Conservation (phyloP, 2,329 filamentous ascomycete species). For the Drechslerella coelobrocha region DNA sequence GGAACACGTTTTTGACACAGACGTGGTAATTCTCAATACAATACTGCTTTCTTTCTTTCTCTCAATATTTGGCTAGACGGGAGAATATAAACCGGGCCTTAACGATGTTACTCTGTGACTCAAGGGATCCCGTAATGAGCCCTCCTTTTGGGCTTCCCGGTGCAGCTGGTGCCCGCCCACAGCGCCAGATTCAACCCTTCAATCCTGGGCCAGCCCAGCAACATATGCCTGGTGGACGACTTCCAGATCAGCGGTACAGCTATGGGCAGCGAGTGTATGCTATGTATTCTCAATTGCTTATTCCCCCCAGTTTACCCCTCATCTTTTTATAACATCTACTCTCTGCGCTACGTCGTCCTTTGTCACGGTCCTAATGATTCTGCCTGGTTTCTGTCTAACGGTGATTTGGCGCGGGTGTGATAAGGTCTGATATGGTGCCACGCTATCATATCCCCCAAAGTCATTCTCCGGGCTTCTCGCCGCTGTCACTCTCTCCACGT, state of each 20-base stretch:
- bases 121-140: constrained; percentile 50
- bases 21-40: constrained; percentile 48
- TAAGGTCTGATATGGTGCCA: constrained; percentile 39
- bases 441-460: constrained; percentile 34
- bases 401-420: constrained; percentile 40
- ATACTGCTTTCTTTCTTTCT: constrained; percentile 23
- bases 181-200: constrained; percentile 21
- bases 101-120: constrained; percentile 51
- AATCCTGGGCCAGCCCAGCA: constrained; percentile 33
- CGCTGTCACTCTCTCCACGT: constrained; percentile 22
- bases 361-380: background rate
- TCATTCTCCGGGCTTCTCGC: constrained; percentile 38
- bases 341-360: background rate
- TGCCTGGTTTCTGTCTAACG: constrained; percentile 20
- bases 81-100: constrained; percentile 44
- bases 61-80: constrained; percentile 39
- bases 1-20: constrained; percentile 35
- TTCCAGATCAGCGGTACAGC: constrained; percentile 37
- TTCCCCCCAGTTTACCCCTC: background rate
- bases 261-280: constrained; percentile 46
- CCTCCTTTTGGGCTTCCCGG: constrained; percentile 42
- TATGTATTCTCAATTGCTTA: constrained; percentile 14
- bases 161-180: constrained; percentile 35
- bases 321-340: background rate
- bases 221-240: constrained; percentile 23